Base-by-base conservation (phyloP, 1,284 basidiomycete species). In the Rhodotorula sp. region DNA sequence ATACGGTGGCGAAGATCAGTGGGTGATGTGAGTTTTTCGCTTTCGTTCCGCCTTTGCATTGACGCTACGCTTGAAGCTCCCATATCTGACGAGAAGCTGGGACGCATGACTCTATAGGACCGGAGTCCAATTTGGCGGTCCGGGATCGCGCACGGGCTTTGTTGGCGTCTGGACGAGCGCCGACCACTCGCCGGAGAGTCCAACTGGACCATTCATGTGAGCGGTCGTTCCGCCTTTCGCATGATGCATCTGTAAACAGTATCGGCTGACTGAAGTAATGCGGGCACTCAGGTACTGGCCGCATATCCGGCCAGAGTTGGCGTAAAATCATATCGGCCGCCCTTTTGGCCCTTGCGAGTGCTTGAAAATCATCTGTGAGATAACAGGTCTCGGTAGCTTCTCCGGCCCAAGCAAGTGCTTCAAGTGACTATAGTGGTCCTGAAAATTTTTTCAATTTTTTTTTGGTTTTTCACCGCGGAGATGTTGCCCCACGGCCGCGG, bases 131-230 rank as follows among this genome's bases (percentile, higher is more conserved):
- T 46, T 69, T 2, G 64, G 62, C 8, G 70, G 63, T 3, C 64
- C 47, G 61, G 58, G 43, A 31, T 47, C 31, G 31, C 49, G 34
- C 16, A n/a, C 16, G 31, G 73, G 73, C 47, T 49, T 74, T 2
- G 14, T 74, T 1, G 73, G 73, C 20, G 43, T 62, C 18, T 74
- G 73, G 73, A 64, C 57, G 16, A 57, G 61, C 20, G 73, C 73
- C 3, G 67, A 71, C 16, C 65, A 67, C 18, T 65, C 60, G 4
- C 62, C 60, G 18, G 69, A 71, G 12, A 65, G 73, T 1, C 73
- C 73, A 46, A 59, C 63, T 18, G 73, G 73, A 8, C 73, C 73
- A 20, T 74, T 74, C 47, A 71, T 70, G 73, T 74, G 31, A 62
- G 66, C 58, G 21, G n/a, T 2, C 3, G 14, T 26, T 21, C 5